These are phyloP conservation scores for Elsinoe ampelina DNA, from an alignment of 2,329 filamentous ascomycete genomes.

Conservation along the genomic window DNA sequence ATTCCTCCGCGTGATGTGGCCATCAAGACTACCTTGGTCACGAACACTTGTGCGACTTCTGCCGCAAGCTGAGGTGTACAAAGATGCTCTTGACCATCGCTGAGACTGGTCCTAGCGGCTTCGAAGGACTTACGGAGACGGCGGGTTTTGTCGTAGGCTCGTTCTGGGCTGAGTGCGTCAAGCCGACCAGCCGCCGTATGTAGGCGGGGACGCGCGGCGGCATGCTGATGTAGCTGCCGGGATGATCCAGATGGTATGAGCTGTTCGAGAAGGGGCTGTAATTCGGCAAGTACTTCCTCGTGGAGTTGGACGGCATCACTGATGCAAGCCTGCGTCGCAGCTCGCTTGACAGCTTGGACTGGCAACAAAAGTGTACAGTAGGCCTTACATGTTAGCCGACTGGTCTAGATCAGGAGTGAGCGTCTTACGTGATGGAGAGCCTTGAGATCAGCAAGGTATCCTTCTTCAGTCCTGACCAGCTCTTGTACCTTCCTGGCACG, in stretches of 20 bases:
- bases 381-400: conserved; percentile 24
- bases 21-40: conserved; percentile 37
- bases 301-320: conserved; percentile 75
- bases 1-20: conserved; percentile 37
- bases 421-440: conserved; percentile 69
- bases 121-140: conserved; percentile 38
- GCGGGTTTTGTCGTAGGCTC: conserved; percentile 22
- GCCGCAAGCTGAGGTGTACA: conserved; percentile 46
- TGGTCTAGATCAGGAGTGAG: neutral
- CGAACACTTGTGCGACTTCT: conserved; percentile 46
- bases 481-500: conserved; percentile 76
- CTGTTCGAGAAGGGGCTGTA: conserved; percentile 41
- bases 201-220: neutral
- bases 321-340: conserved; percentile 24
- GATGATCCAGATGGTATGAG: neutral
- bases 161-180: conserved; percentile 19
- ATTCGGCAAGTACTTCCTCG: conserved; percentile 65
- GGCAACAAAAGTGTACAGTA: conserved; percentile 35
- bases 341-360: conserved; percentile 22
- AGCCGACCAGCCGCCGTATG: neutral
- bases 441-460: conserved; percentile 79
- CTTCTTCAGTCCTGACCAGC: conserved; percentile 74
- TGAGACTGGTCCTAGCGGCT: conserved; percentile 33
- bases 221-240: too few species aligned
- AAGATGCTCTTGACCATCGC: conserved; percentile 29